These are phyloP conservation scores for Sporobolus alterniflorus DNA, from an alignment of 202 grass and related monocot species.

Conservation along the genomic window DNA sequence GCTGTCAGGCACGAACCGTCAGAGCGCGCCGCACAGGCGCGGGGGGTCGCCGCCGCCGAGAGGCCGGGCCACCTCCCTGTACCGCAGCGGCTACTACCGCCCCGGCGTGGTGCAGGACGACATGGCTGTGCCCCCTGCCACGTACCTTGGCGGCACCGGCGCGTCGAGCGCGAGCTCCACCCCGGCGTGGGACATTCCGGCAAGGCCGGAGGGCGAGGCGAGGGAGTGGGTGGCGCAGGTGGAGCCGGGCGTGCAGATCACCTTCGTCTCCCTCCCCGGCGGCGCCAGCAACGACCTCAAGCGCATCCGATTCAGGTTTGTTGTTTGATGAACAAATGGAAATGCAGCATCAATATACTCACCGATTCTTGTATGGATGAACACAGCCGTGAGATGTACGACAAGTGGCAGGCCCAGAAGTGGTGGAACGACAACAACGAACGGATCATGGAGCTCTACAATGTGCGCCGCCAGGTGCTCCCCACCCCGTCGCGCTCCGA, in stretches of 20 bases:
- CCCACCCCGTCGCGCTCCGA: constrained; percentile 51
- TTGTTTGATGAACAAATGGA: background rate
- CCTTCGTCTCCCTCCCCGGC: constrained; percentile 69
- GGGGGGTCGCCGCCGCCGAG: constrained; percentile 53
- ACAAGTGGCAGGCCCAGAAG: constrained; percentile 86
- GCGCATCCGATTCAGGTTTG: constrained; percentile 69
- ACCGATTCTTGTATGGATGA: background rate
- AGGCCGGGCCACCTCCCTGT: constrained; percentile 42
- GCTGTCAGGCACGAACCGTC: constrained; percentile 66
- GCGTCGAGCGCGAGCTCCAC: constrained; percentile 63
- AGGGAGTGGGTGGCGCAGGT: constrained; percentile 83
- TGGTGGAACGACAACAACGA: constrained; percentile 90
- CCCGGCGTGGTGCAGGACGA: constrained; percentile 60
- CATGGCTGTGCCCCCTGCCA: constrained; percentile 51
- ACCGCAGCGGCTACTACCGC: constrained; percentile 65
- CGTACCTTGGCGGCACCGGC: constrained; percentile 44
- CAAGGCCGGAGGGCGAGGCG: constrained; percentile 30
- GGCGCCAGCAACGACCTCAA: constrained; percentile 82
- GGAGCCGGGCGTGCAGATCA: constrained; percentile 85
- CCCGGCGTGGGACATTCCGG: constrained; percentile 53
- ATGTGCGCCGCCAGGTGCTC: constrained; percentile 70
- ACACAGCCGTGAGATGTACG: constrained; percentile 71
- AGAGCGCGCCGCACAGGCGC: constrained; percentile 32
- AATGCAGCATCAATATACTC: background rate
- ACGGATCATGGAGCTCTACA: constrained; percentile 90